Base-by-base conservation (phyloP, 352 stramenopile species). In the Thalassiosira hispida region DNA sequence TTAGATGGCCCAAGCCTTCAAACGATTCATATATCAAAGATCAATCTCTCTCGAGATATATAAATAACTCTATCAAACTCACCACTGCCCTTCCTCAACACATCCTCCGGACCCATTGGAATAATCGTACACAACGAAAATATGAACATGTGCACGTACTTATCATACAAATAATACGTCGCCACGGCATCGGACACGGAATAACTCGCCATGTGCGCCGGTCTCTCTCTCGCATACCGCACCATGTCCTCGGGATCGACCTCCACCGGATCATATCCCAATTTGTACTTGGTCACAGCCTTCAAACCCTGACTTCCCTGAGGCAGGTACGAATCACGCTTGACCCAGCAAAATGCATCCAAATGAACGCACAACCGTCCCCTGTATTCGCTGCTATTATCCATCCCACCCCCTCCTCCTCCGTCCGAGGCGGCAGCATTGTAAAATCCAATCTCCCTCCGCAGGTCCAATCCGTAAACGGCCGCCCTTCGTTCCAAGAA, bases 51-150 rank as follows among this genome's bases (percentile, higher is more conserved):
- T n/a, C n/a, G n/a, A n/a, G n/a, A n/a, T n/a, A n/a, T n/a, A n/a
- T n/a, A n/a, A n/a, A n/a, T n/a, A n/a, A n/a, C n/a, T n/a, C n/a
- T 5, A 22, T 16, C 25, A 11, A 31, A 77, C 73, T 76, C 57
- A 81, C 73, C 90, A 60, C 78, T 90, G 31, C 93, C 92, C 71
- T 98, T 98, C 56, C 97, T 94, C 42, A 99, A 87, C n/a, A 99
- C 97, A 87, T 99, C 97, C 85, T 99, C 97, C 2, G 96, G 93
- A 20, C 95, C 95, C 69, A 99, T 90, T 2, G 97, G 97, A 87
- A 99, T 99, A 79, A 99, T 98, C 1, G 97, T 99, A 80, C 96
- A 99, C 49, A 99, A 90, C 53, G 95, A 98, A 85, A 99, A 99
- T 60, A 99, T 98, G 83, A 99, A 99, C 64, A 99, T 83, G 79